These are phyloP conservation scores for Dioscorea alata DNA, from an alignment of 106 monocot genomes.

Conservation along the genomic window DNA sequence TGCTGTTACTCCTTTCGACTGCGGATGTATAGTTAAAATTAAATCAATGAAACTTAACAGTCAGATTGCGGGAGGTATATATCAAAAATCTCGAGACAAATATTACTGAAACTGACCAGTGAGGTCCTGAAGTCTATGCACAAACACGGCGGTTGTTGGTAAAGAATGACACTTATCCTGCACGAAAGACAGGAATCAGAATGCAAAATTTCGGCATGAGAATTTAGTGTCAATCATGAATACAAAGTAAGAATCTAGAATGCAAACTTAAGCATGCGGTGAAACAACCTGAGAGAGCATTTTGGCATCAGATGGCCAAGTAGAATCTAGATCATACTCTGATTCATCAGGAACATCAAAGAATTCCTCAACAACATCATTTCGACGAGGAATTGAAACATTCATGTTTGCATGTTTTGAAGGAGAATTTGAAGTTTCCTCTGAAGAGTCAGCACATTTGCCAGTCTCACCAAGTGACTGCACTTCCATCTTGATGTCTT, in stretches of 20 bases:
- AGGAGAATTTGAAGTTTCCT: conserved; percentile 18
- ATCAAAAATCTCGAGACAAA: neutral
- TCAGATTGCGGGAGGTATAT: neutral
- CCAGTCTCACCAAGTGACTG: conserved; percentile 19
- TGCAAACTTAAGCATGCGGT: too few relatives aligned
- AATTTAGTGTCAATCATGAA: too few relatives aligned
- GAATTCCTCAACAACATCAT: conserved; percentile 86
- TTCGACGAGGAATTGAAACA: conserved; percentile 62
- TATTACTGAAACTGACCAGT: conserved; percentile 30
- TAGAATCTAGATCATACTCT: conserved; percentile 37
- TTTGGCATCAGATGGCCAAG: conserved; percentile 50
- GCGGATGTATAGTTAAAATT: neutral
- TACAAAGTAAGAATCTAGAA: too few relatives aligned
- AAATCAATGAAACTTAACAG: neutral
- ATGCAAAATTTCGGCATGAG: too few relatives aligned
- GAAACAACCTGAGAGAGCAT: conserved; percentile 36
- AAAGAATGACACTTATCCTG: conserved; percentile 57
- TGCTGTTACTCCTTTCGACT: conserved; percentile 69
- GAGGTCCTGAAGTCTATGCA: conserved; percentile 68
- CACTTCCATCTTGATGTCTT: conserved; percentile 50
- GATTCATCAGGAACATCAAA: conserved; percentile 78
- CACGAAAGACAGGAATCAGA: neutral
- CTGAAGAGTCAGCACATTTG: conserved; percentile 19
- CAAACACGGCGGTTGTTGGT: conserved; percentile 51
- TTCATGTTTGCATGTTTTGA: conserved; percentile 16